phyloP scores from a whole-genome alignment of 495 filamentous ascomycete species.

The Hypoxylon fuscum region DNA sequence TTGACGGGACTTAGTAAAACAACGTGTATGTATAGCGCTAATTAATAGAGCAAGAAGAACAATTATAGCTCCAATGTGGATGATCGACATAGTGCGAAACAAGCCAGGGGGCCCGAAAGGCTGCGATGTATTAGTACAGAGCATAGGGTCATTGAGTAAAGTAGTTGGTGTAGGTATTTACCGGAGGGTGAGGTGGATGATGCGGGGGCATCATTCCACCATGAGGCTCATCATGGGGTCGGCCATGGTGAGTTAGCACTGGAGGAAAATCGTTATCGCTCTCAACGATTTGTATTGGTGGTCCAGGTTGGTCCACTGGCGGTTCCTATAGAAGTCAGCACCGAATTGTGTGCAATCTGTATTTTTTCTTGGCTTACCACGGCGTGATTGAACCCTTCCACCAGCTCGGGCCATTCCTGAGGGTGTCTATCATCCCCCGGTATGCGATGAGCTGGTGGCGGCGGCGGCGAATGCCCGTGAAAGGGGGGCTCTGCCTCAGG shows the following conservation, averaged over 20 bases:
- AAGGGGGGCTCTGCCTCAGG: not conserved
- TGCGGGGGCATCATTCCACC: slow-evolving; percentile 14
- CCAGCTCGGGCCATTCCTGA: slow-evolving; percentile 2
- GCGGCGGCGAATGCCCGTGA: not conserved
- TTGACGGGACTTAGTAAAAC: slow-evolving; percentile 49
- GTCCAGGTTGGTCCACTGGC: slow-evolving; percentile 3
- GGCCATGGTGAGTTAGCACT: not conserved
- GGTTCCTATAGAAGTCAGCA: slow-evolving; percentile 26
- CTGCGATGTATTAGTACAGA: slow-evolving; percentile 14
- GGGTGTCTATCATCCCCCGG: not conserved
- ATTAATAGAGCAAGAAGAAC: slow-evolving; percentile 48
- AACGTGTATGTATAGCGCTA: slow-evolving; percentile 43
- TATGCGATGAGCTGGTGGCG: not conserved
- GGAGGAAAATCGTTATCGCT: slow-evolving; percentile 8
- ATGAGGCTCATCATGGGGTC: slow-evolving; percentile 4
- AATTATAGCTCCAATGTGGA: slow-evolving; percentile 39
- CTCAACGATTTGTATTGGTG: slow-evolving; percentile 5
- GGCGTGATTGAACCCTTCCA: not conserved
- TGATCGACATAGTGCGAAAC: slow-evolving; percentile 13
- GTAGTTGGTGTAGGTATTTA: slow-evolving; percentile 5
- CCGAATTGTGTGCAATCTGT: not conserved
- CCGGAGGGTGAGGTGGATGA: slow-evolving; percentile 12
- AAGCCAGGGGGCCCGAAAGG: slow-evolving; percentile 18
- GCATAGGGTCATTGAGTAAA: not conserved
- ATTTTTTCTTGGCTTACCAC: slow-evolving; percentile 21